Evolutionary conservation across 2,329 filamentous ascomycete species (phyloP).

Genomic region (Ophiosphaerella herpotricha): DNA sequence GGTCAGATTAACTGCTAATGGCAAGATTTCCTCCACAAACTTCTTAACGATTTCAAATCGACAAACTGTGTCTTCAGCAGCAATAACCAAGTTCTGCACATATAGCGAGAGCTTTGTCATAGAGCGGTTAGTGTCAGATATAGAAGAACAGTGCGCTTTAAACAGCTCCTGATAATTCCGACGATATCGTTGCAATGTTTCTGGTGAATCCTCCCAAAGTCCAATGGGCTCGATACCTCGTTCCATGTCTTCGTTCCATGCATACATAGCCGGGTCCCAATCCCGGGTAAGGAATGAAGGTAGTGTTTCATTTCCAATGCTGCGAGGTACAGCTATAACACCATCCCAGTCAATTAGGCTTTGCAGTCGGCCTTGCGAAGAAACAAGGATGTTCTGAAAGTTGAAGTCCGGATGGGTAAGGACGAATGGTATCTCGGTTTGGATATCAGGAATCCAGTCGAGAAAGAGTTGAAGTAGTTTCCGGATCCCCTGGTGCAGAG

Average conservation of each 20-base stretch:
- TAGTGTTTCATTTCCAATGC: conserved; percentile 6
- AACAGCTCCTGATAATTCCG: not conserved
- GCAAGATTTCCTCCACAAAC: conserved; percentile 1
- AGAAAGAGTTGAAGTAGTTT: conserved; percentile 3
- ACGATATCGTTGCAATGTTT: not conserved
- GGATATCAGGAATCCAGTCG: not conserved
- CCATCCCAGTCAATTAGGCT: conserved; percentile 20
- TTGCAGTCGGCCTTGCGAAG: conserved; percentile 1
- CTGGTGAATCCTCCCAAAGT: not conserved
- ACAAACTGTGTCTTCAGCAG: not conserved
- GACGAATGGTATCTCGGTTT: conserved; percentile 8
- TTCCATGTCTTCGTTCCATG: not conserved
- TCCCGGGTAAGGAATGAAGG: conserved; percentile 8
- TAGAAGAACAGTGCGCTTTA: not conserved
- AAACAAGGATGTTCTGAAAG: conserved; percentile 15
- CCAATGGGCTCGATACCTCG: not conserved
- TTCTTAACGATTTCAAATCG: not conserved
- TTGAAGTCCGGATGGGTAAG: conserved; percentile 13
- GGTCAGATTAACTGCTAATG: not conserved
- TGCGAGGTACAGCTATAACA: conserved; percentile 7
- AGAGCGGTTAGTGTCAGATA: not conserved
- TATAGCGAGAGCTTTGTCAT: conserved; percentile 1
- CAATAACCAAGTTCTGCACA: conserved; percentile 1
- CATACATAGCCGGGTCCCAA: conserved; percentile 3
- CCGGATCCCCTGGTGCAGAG: conserved; percentile 1